Evolutionary conservation across 352 stramenopile species (phyloP).

Genomic region (Globisporangium solare): DNA sequence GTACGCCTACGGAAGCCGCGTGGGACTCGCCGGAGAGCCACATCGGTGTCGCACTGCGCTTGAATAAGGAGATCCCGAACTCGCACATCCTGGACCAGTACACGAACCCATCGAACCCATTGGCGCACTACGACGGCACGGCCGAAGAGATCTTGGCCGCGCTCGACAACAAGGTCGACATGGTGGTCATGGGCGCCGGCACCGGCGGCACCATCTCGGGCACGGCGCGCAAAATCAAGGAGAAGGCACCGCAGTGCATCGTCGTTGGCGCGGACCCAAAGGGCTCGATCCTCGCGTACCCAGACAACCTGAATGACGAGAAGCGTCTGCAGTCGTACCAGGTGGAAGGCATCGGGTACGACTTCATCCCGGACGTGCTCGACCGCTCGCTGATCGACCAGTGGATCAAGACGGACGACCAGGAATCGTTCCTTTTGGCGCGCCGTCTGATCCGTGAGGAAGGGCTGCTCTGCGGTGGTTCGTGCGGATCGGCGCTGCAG

Average conservation of each 20-base stretch:
- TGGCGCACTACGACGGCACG: slow-evolving; percentile 94
- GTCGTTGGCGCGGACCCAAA: slow-evolving; percentile 89
- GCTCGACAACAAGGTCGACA: slow-evolving; percentile 91
- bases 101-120: slow-evolving; percentile 92
- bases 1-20: slow-evolving; percentile 93
- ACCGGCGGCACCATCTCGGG: slow-evolving; percentile 95
- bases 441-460: slow-evolving; percentile 93
- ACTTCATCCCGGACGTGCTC: slow-evolving; percentile 95
- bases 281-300: slow-evolving; percentile 91
- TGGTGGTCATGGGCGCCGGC: slow-evolving; percentile 92
- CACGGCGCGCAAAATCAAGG: slow-evolving; percentile 92
- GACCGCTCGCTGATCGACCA: slow-evolving; percentile 89
- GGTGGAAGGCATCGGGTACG: slow-evolving; percentile 96
- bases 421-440: slow-evolving; percentile 93
- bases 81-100: slow-evolving; percentile 96
- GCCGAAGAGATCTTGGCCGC: slow-evolving; percentile 93
- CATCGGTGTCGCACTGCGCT: slow-evolving; percentile 89
- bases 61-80: slow-evolving; percentile 92
- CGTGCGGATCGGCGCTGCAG: slow-evolving; percentile 84
- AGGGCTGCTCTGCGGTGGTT: slow-evolving; percentile 92
- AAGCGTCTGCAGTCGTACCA: slow-evolving; percentile 86
- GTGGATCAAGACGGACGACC: slow-evolving; percentile 95
- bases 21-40: slow-evolving; percentile 94
- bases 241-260: slow-evolving; percentile 79
- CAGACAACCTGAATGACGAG: slow-evolving; percentile 90